phyloP scores from a whole-genome alignment of 192 early-diverging fungal species.

The Linnemannia zychae region DNA sequence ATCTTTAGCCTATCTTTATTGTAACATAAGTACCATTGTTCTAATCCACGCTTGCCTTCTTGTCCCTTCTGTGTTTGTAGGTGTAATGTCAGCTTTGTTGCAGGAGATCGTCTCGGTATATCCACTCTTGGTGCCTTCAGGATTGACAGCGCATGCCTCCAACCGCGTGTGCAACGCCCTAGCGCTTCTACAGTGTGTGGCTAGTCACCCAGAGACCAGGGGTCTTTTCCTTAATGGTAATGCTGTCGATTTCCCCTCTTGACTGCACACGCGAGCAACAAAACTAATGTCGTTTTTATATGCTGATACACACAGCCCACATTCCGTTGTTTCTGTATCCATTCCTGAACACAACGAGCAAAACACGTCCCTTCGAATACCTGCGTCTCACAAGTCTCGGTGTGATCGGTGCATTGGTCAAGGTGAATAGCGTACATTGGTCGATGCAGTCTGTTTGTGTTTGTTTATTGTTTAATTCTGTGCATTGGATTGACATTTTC shows the following conservation, averaged over 20 bases:
- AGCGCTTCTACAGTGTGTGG: slow-evolving; percentile 95
- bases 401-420: slow-evolving; percentile 97
- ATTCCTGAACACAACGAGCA: slow-evolving; percentile 96
- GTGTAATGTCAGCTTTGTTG: slow-evolving; percentile 95
- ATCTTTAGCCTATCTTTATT: neutral
- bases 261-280: neutral
- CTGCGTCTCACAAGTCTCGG: slow-evolving; percentile 93
- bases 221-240: slow-evolving; percentile 82
- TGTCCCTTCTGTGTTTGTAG: slow-evolving; percentile 45
- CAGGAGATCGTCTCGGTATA: slow-evolving; percentile 98
- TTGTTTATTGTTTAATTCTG: neutral
- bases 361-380: slow-evolving; percentile 96
- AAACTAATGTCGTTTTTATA: neutral
- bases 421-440: slow-evolving; percentile 64
- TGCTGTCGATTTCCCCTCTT: neutral
- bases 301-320: slow-evolving; percentile 76
- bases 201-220: slow-evolving; percentile 94
- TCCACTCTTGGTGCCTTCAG: slow-evolving; percentile 88
- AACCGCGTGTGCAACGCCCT: slow-evolving; percentile 97
- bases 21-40: neutral
- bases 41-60: neutral
- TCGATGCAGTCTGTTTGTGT: neutral
- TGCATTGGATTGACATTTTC: neutral
- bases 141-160: slow-evolving; percentile 88
- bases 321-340: slow-evolving; percentile 98